Evolutionary conservation across 139 green algal species (phyloP).

Genomic region (Deuterostichococcus epilithicus): DNA sequence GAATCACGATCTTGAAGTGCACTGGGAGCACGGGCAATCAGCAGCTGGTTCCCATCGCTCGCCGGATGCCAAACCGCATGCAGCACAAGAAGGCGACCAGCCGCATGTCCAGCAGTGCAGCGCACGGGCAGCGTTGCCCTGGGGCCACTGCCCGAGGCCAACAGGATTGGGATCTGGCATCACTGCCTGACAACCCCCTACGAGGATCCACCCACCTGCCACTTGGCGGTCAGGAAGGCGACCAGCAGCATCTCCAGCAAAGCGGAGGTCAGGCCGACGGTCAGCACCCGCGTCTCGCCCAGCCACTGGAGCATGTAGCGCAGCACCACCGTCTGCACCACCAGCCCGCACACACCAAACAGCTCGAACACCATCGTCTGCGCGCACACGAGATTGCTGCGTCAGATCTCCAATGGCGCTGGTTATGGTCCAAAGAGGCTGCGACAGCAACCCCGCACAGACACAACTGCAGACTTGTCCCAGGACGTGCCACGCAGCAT

Average conservation of each 20-base stretch:
- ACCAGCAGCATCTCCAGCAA: conserved; percentile 19
- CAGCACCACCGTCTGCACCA: conserved; percentile 66
- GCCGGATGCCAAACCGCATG: conserved; percentile 5
- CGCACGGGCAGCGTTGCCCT: background rate
- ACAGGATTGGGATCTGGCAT: background rate
- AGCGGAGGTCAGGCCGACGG: conserved; percentile 1
- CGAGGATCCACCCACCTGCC: background rate
- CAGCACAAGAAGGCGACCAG: background rate
- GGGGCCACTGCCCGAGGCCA: background rate
- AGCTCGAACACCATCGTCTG: conserved; percentile 49
- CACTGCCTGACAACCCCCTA: background rate
- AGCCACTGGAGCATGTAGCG: conserved; percentile 39
- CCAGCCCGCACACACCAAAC: conserved; percentile 49
- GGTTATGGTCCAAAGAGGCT: background rate
- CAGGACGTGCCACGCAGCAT: background rate
- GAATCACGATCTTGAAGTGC: too few relatives aligned
- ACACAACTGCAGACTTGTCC: background rate
- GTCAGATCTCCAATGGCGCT: background rate
- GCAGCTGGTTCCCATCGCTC: conserved; percentile 26
- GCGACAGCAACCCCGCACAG: background rate
- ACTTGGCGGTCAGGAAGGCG: background rate
- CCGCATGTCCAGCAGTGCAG: background rate
- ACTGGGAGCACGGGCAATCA: conserved; percentile 33
- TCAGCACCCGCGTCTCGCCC: conserved; percentile 53
- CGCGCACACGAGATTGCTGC: background rate